Conservation (phyloP, 2,329 filamentous ascomycete species). For the Fusarium sp. region DNA sequence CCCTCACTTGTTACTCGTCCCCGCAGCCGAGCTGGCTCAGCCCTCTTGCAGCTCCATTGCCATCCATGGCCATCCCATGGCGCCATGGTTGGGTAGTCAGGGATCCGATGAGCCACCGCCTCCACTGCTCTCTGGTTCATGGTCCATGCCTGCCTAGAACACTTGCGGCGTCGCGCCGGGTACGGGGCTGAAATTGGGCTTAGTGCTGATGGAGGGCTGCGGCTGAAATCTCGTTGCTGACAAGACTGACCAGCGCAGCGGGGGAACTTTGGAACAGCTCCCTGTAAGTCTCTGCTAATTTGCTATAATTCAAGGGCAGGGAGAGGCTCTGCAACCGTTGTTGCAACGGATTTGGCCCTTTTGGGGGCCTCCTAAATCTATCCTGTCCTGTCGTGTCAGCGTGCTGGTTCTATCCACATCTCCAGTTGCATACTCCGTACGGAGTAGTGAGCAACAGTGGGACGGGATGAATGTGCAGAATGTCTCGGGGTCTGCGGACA, state of each 20-base stretch:
- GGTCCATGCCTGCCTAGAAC: conserved; percentile 20
- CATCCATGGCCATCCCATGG: conserved; percentile 21
- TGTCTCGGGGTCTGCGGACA: conserved; percentile 9
- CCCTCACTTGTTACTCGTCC: conserved; percentile 25
- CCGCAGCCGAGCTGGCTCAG: conserved; percentile 40
- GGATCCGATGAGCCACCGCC: conserved; percentile 42
- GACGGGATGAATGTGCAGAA: neutral
- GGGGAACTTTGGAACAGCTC: conserved; percentile 22
- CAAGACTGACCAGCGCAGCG: conserved; percentile 24
- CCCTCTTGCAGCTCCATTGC: conserved; percentile 28
- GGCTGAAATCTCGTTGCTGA: conserved; percentile 43
- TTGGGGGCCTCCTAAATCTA: neutral
- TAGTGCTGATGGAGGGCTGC: conserved; percentile 45
- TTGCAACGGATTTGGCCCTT: neutral
- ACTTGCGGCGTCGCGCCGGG: conserved; percentile 25
- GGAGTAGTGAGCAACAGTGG: neutral
- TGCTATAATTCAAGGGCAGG: neutral
- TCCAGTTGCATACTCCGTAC: neutral
- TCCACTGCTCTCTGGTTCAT: conserved; percentile 30
- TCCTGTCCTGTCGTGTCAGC: neutral
- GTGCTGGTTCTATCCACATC: neutral
- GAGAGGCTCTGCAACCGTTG: neutral
- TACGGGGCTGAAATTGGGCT: conserved; percentile 35
- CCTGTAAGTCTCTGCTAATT: neutral
- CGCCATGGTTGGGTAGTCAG: conserved; percentile 35